Conservation (phyloP, 2,329 filamentous ascomycete genomes). For the Cladosporium sphaerospermum region DNA sequence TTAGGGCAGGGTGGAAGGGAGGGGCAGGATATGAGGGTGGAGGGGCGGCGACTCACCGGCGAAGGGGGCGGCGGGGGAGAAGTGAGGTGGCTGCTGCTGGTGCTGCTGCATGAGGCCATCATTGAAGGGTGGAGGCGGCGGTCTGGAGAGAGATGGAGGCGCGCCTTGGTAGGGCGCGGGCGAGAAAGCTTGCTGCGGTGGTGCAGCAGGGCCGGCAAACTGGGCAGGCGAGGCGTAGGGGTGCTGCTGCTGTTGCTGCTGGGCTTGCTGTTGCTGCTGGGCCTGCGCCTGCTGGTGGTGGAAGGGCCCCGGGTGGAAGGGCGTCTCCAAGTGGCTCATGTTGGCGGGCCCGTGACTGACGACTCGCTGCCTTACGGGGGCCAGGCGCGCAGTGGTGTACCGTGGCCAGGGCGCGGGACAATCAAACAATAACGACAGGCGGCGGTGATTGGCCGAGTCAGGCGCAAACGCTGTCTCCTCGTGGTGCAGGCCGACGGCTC, state of each 20-base stretch:
- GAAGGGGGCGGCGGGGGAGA: conserved; percentile 13
- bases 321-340: conserved; percentile 14
- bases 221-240: conserved; percentile 13
- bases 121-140: conserved; percentile 8
- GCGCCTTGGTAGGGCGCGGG: conserved; percentile 7
- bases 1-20: not conserved
- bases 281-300: conserved; percentile 22
- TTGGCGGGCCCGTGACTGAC: not conserved
- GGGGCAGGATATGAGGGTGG: not conserved
- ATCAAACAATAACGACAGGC: conserved; percentile 6
- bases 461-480: conserved; percentile 4
- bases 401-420: not conserved
- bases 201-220: not conserved
- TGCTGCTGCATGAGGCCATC: conserved; percentile 10
- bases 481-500: conserved; percentile 5
- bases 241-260: conserved; percentile 33
- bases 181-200: conserved; percentile 5
- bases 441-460: conserved; percentile 11
- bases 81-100: not conserved
- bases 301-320: conserved; percentile 14
- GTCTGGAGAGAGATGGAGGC: conserved; percentile 3
- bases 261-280: conserved; percentile 11
- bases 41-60: conserved; percentile 28
- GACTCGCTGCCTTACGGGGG: too few species aligned
- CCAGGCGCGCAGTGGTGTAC: too few species aligned